A percentile compares a stretch with the other conserved stretches of the same genome.
phyloP scores from a whole-genome alignment of 805 yeast species.

The Candida insectorum region DNA sequence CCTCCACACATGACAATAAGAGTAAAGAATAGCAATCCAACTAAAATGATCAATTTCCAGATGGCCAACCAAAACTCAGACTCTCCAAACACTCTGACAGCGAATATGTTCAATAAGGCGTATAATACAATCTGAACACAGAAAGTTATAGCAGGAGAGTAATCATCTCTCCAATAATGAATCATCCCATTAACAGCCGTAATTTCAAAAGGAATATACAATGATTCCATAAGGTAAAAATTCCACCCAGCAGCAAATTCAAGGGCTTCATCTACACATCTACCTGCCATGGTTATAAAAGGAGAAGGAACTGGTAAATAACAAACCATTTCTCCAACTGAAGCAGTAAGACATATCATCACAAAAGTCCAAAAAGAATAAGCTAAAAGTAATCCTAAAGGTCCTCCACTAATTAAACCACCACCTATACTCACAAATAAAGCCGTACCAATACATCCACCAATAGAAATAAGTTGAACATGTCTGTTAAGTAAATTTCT shows the following conservation, averaged over 20 bases:
- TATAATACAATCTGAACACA: constrained; percentile 39
- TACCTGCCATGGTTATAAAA: constrained; percentile 36
- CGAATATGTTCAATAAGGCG: constrained; percentile 41
- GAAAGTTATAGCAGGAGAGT: constrained; percentile 45
- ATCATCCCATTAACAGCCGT: constrained; percentile 51
- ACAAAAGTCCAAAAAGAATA: constrained; percentile 33
- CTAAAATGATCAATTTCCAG: constrained; percentile 33
- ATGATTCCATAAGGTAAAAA: constrained; percentile 16
- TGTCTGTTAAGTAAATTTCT: constrained; percentile 11
- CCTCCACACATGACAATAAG: constrained; percentile 37
- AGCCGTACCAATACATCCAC: constrained; percentile 20
- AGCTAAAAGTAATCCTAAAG: constrained; percentile 31
- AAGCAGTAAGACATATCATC: constrained; percentile 31
- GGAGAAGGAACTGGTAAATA: constrained; percentile 37
- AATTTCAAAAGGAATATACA: constrained; percentile 47
- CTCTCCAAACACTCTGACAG: constrained; percentile 50
- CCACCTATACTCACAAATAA: constrained; percentile 13
- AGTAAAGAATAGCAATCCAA: constrained; percentile 35
- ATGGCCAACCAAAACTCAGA: constrained; percentile 45
- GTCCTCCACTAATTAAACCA: constrained; percentile 29
- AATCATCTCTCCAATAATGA: constrained; percentile 49
- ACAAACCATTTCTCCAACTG: constrained; percentile 40
- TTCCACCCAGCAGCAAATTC: constrained; percentile 39
- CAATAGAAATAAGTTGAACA: constrained; percentile 17
- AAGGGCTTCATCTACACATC: constrained; percentile 33